phyloP scores from a whole-genome alignment of 306 rosid genomes.

The Cyclanthera cordifolia region DNA sequence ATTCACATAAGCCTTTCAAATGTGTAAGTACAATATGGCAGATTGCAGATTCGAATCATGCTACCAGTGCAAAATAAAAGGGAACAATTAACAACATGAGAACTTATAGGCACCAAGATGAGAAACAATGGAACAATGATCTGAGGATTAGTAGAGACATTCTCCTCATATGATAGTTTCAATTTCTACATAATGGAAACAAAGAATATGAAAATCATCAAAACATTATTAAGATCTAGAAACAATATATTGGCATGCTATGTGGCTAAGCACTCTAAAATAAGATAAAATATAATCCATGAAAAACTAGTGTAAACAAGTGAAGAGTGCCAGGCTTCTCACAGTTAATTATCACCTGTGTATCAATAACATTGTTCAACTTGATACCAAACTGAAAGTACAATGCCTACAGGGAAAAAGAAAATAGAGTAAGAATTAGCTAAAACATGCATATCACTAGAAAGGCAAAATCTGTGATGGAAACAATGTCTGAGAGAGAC shows the following conservation, averaged over 20 bases:
- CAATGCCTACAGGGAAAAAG: conserved; percentile 53
- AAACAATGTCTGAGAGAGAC: conserved; percentile 35
- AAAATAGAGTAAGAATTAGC: not conserved
- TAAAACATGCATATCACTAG: not conserved
- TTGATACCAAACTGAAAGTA: conserved; percentile 94
- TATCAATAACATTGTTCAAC: conserved; percentile 92
- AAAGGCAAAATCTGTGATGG: conserved; percentile 4
- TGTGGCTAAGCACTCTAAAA: not conserved
- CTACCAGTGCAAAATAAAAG: not conserved
- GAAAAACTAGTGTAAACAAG: not conserved
- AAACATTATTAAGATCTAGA: not conserved
- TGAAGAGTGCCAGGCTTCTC: not conserved
- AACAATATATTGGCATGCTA: not conserved
- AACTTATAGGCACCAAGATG: not conserved
- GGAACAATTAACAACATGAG: not conserved
- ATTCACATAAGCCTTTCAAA: not conserved
- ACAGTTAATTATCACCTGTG: conserved; percentile 58
- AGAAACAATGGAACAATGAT: not conserved
- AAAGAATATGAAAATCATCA: not conserved
- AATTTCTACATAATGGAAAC: not conserved
- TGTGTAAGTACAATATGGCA: not conserved
- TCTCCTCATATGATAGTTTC: not conserved
- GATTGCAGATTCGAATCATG: not conserved
- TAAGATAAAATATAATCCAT: not conserved
- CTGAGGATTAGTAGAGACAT: not conserved